These are phyloP conservation scores for Podospora tetraspora DNA, from an alignment of 495 filamentous ascomycete genomes.

Conservation along the genomic window DNA sequence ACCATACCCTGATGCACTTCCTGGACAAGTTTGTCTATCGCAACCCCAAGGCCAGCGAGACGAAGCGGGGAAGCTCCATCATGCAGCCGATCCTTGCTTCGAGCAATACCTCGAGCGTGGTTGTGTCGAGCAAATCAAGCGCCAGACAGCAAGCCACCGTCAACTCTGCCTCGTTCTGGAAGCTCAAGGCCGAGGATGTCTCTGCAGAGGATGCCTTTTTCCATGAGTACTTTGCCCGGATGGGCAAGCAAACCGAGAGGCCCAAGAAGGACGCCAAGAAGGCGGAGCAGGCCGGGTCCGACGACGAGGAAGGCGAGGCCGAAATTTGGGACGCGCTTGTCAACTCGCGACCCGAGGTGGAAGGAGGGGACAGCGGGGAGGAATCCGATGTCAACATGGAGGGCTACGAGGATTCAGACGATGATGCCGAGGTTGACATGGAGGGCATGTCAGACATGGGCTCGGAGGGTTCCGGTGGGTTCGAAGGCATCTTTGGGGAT, in stretches of 20 bases:
- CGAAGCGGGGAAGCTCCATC: constrained; percentile 70
- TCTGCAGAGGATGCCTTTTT: constrained; percentile 94
- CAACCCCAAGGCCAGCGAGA: constrained; percentile 66
- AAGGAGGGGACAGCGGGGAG: constrained; percentile 48
- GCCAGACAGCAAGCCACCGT: constrained; percentile 51
- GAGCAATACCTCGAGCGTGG: constrained; percentile 55
- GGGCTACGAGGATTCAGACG: constrained; percentile 40
- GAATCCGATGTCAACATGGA: constrained; percentile 50
- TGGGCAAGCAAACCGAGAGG: constrained; percentile 60
- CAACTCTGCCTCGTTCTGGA: constrained; percentile 90
- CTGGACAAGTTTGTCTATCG: constrained; percentile 95
- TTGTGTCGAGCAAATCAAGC: constrained; percentile 53
- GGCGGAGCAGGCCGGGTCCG: constrained; percentile 37
- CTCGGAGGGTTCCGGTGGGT: constrained; percentile 38
- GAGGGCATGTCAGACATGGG: constrained; percentile 37
- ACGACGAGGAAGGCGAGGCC: constrained; percentile 54
- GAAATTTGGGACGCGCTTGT: constrained; percentile 96
- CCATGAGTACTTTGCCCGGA: constrained; percentile 85
- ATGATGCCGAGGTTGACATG: constrained; percentile 26
- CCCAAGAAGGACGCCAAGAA: constrained; percentile 44
- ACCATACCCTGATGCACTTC: constrained; percentile 89
- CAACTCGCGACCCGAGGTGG: constrained; percentile 49
- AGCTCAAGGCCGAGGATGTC: constrained; percentile 77
- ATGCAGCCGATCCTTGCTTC: constrained; percentile 86
- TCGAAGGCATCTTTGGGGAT: constrained; percentile 39